Base-by-base conservation (phyloP, 805 yeast genomes). In the Kazachstania taianensis region DNA sequence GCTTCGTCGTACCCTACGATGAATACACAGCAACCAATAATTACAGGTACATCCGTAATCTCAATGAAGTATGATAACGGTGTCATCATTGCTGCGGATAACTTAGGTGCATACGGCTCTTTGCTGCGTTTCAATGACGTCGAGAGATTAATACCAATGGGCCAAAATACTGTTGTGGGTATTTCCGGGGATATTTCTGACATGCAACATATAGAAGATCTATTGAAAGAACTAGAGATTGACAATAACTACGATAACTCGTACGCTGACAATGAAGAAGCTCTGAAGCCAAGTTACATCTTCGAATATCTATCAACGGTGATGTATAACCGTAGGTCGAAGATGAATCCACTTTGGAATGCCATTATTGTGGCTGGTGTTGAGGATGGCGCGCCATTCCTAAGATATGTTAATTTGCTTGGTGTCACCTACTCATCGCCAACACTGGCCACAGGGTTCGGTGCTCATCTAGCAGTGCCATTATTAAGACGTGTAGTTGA, bases 281-380 rank as follows among this genome's bases (percentile, higher is more conserved):
- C 73, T 45, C 59, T 92, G 56, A 72, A 79, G 44, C 94, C 97
- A n/a, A 74, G 83, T 14, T 82, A 85, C 50, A 76, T 92, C 29
- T 94, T 84, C 59, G 89, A 83, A 55, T 92, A 86, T 59, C 66
- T 92, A 46, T 76, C 89, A 32, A 75, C 81, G 41, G 79, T 89
- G 30, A 68, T 89, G 69, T 92, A 92, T 63, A 67, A 72, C 45
- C 78, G 97, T 62, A 75, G 99, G 62, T 72, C 81, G 36, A 86
- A 92, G 61, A 79, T 92, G 89, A 76, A 92, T 57, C 99, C 99
- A 17, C 69, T 86, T 45, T 92, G 97, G 97, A 92, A 92, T 61
- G 81, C 97, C 1, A 64, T 82, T 26, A 68, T 92, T 38, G 96
- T 92, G 35, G 96, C 86, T 10, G 99, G 99, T 7, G 69, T 81